These are phyloP conservation scores for Starmerella gropengiesseri DNA, from an alignment of 805 yeast genomes.

Conservation along the genomic window DNA sequence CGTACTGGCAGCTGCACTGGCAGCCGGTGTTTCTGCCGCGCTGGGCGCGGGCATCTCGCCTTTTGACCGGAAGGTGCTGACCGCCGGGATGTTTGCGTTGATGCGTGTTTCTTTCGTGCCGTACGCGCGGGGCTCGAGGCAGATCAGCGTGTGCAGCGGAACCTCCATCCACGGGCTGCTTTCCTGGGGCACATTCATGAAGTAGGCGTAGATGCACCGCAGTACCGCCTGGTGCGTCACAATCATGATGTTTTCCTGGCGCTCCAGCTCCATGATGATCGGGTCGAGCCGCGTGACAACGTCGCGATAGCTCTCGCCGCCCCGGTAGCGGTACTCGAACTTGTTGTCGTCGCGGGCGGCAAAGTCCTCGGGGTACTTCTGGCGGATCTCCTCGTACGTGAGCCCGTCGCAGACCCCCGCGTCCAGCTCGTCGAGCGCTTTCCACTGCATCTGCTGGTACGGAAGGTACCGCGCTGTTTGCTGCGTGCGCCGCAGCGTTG, in stretches of 20 bases:
- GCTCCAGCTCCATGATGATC: slow-evolving; percentile 93
- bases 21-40: too few species aligned
- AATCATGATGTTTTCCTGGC: slow-evolving; percentile 89
- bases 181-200: slow-evolving; percentile 97
- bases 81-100: slow-evolving; percentile 96
- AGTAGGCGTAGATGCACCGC: slow-evolving; percentile 92
- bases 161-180: slow-evolving; percentile 99
- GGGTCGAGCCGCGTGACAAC: slow-evolving; percentile 93
- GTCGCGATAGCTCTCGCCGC: slow-evolving; percentile 95
- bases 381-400: slow-evolving; percentile 87
- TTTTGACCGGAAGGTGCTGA: slow-evolving; percentile 87
- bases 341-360: slow-evolving; percentile 92
- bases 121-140: slow-evolving; percentile 90
- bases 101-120: slow-evolving; percentile 79
- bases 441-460: slow-evolving; percentile 81
- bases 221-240: slow-evolving; percentile 97
- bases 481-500: slow-evolving; percentile 81
- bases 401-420: slow-evolving; percentile 97
- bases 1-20: too few species aligned
- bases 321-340: slow-evolving; percentile 89
- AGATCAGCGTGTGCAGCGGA: slow-evolving; percentile 88
- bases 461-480: slow-evolving; percentile 81
- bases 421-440: slow-evolving; percentile 91
- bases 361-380: slow-evolving; percentile 82
- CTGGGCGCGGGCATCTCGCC: slow-evolving; percentile 70